Base-by-base conservation (phyloP, 495 filamentous ascomycete species). In the Aspergillus diversus region DNA sequence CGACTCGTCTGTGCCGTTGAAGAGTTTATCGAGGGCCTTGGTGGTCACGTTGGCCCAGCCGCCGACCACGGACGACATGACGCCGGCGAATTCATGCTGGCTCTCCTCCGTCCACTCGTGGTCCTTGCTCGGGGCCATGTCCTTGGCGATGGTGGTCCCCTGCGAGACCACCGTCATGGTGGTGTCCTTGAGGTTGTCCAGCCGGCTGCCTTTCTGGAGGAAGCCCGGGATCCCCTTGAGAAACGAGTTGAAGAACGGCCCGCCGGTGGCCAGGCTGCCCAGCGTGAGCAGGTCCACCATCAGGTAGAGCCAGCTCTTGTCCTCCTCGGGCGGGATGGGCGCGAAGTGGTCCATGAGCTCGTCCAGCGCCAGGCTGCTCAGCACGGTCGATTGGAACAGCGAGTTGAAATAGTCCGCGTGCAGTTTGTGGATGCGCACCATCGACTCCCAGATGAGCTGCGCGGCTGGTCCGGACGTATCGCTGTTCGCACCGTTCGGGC, bases 341-440 rank as follows among this genome's bases (percentile, higher is more conserved):
- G 70, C 71, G 55, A 78, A 77, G 9, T 31, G 70, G 33, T 74
- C 60, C 60, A 72, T 68, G 21, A 75, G 51, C 47, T 73, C 49
- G 7, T 62, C 31, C 32, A 69, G 64, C 13, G 32, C 11, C 21
- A 21, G 21, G 62, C 47, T 58, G 12, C 66, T 52, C n/a, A 33
- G 17, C 35, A n/a, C 49, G 48, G 53, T 51, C n/a, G 60, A 33
- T 5, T 59, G 42, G 15, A 61, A 2, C 21, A 65, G 55, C 6
- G 31, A 32, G 16, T 39, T 21, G 32, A 63, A 60, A 34, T 64
- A 64, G 7, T 56, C 46, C 15, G 32, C 32, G 59, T 70, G 65
- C 39, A 65, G 56, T 55, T 56, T 13, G 55, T 75, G 68, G 16
- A 76, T 49, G 7, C 17, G 7, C 7, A 49, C 46, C 46, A 49